phyloP scores from a whole-genome alignment of 106 monocot genomes.

The Dendrobium chrysotoxum region DNA sequence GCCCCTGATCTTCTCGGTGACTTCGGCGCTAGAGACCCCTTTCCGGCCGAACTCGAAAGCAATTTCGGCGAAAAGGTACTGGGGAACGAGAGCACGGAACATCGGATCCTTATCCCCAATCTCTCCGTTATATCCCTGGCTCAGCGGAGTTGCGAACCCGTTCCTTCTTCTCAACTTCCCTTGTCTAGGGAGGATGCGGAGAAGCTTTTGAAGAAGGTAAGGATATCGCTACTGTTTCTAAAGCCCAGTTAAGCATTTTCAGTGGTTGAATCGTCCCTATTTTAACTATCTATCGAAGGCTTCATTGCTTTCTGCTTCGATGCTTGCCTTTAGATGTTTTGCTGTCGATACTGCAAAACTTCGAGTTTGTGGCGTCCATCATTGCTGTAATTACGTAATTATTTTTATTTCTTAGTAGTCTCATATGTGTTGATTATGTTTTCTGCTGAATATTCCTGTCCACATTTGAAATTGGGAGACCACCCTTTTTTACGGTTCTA shows the following conservation, averaged over 20 bases:
- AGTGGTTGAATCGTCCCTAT: background rate
- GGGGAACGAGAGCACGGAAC: conserved; percentile 52
- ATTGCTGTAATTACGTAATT: too few relatives aligned
- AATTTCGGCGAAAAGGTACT: conserved; percentile 71
- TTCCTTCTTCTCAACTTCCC: conserved; percentile 27
- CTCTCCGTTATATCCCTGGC: conserved; percentile 68
- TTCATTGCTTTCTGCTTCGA: too few relatives aligned
- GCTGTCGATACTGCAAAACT: too few relatives aligned
- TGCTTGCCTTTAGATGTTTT: too few relatives aligned
- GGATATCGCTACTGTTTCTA: background rate
- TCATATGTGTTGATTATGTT: too few relatives aligned
- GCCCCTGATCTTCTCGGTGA: conserved; percentile 66
- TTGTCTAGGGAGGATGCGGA: conserved; percentile 35
- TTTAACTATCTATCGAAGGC: background rate
- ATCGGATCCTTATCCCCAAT: conserved; percentile 75
- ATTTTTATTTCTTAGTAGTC: too few relatives aligned
- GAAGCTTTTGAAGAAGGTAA: conserved; percentile 65
- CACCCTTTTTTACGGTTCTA: too few relatives aligned
- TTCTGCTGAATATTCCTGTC: too few relatives aligned
- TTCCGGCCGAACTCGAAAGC: conserved; percentile 72
- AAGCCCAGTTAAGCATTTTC: background rate
- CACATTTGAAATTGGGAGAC: too few relatives aligned
- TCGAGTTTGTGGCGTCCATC: too few relatives aligned
- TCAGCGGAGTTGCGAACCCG: conserved; percentile 35
- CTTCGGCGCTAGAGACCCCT: conserved; percentile 83